phyloP scores from a whole-genome alignment of 345 rosid species.

The Lepidium sativum region DNA sequence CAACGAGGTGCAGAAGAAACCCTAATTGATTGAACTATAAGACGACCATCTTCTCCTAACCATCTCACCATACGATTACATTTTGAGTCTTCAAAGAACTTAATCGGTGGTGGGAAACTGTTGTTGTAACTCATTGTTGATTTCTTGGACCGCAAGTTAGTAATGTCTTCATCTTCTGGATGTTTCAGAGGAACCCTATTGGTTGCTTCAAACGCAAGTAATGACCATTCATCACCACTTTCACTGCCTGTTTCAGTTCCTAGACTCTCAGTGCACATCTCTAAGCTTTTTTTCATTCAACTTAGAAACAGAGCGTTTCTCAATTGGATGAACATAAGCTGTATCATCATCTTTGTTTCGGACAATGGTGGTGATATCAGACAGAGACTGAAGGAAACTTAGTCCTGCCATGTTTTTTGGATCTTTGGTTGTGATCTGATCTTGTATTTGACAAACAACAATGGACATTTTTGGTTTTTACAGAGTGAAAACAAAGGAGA shows the following conservation, averaged over 20 bases:
- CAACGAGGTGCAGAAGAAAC: constrained; percentile 12
- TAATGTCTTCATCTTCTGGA: not conserved
- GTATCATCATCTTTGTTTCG: constrained; percentile 5
- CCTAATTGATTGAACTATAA: constrained; percentile 50
- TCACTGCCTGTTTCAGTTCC: constrained; percentile 81
- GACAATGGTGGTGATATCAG: constrained; percentile 13
- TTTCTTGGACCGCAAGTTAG: not conserved
- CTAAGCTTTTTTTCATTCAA: constrained; percentile 64
- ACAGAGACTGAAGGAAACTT: constrained; percentile 49
- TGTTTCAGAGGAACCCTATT: constrained; percentile 9
- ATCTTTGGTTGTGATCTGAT: not conserved
- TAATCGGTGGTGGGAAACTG: constrained; percentile 80
- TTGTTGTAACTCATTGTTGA: constrained; percentile 23
- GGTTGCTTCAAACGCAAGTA: constrained; percentile 23
- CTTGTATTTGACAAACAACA: not conserved
- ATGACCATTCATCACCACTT: constrained; percentile 31
- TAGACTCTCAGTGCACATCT: constrained; percentile 85
- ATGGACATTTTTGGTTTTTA: not conserved
- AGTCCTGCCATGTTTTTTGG: constrained; percentile 27
- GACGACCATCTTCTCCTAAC: constrained; percentile 64
- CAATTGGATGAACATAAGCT: constrained; percentile 50
- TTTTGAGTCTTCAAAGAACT: constrained; percentile 43
- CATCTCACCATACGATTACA: constrained; percentile 35
- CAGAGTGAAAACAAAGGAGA: not conserved
- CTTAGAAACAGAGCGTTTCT: constrained; percentile 39